Percentiles rank a stretch among this genome's conserved stretches.
Conservation (phyloP, 768 basidiomycete genomes). For the Cyclocybe cylindracea region DNA sequence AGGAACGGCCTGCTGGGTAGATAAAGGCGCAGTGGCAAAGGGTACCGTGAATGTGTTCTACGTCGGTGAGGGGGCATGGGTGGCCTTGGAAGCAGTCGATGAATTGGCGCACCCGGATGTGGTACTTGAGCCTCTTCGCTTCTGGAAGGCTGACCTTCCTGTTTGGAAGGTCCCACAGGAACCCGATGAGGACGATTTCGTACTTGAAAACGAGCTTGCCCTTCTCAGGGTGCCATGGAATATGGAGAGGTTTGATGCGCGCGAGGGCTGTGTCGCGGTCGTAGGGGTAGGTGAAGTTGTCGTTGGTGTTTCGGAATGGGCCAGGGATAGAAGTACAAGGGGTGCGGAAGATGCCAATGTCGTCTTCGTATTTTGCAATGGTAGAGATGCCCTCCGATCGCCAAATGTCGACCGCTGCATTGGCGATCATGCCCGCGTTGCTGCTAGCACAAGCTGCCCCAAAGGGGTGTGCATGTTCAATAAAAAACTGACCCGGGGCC, state of each 20-base stretch:
- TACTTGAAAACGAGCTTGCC: slow-evolving; percentile 20
- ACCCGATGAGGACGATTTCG: slow-evolving; percentile 29
- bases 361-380: slow-evolving; percentile 18
- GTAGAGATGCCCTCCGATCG: slow-evolving; percentile 3
- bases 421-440: slow-evolving; percentile 29
- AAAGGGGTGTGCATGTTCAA: slow-evolving; percentile 36
- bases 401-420: slow-evolving; percentile 23
- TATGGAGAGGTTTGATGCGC: slow-evolving; percentile 14
- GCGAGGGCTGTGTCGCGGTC: slow-evolving; percentile 11
- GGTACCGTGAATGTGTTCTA: slow-evolving; percentile 28
- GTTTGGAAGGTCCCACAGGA: slow-evolving; percentile 30
- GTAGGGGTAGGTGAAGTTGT: slow-evolving; percentile 18
- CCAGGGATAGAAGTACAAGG: slow-evolving; percentile 10
- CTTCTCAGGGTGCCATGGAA: slow-evolving; percentile 32
- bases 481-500: slow-evolving; percentile 21
- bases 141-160: slow-evolving; percentile 29
- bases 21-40: slow-evolving; percentile 33
- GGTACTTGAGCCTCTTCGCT: slow-evolving; percentile 28
- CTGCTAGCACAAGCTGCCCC: slow-evolving; percentile 28
- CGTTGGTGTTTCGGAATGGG: background rate
- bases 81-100: slow-evolving; percentile 3
- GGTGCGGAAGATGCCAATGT: slow-evolving; percentile 20
- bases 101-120: slow-evolving; percentile 13
- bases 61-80: slow-evolving; percentile 16
- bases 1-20: slow-evolving; percentile 16